These are phyloP conservation scores for Arthrocladium fulminans DNA, from an alignment of 2,329 filamentous ascomycete species.

Conservation along the genomic window DNA sequence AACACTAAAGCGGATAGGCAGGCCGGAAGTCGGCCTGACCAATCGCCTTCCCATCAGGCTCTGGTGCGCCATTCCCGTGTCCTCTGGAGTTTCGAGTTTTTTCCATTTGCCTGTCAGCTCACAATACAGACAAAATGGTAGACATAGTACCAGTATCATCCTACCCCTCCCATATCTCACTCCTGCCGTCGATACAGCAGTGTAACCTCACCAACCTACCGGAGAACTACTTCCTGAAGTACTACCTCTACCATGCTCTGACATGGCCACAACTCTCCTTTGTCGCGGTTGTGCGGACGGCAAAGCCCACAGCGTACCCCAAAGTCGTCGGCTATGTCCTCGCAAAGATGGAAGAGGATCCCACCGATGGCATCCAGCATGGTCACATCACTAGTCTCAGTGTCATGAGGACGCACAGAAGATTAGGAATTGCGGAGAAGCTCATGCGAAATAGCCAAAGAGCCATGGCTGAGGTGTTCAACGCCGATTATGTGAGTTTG, in stretches of 20 bases:
- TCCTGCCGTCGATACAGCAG: slow-evolving; percentile 82
- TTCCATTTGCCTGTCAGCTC: neutral
- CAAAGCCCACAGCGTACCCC: slow-evolving; percentile 76
- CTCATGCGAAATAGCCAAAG: slow-evolving; percentile 93
- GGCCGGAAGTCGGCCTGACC: too few relatives aligned
- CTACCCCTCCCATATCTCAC: slow-evolving; percentile 61
- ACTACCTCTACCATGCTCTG: slow-evolving; percentile 97
- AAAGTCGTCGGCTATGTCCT: slow-evolving; percentile 99
- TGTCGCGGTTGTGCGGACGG: slow-evolving; percentile 83
- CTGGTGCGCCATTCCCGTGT: too few relatives aligned
- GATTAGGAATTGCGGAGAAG: slow-evolving; percentile 90
- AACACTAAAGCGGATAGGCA: too few relatives aligned
- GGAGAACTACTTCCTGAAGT: slow-evolving; percentile 99
- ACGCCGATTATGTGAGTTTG: slow-evolving; percentile 84
- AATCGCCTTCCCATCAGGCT: neutral
- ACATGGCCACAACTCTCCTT: slow-evolving; percentile 97
- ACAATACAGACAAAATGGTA: slow-evolving; percentile 33
- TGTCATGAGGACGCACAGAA: slow-evolving; percentile 90
- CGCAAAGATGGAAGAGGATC: slow-evolving; percentile 99
- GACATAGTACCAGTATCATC: slow-evolving; percentile 41
- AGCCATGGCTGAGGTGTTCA: slow-evolving; percentile 93
- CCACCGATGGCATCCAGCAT: slow-evolving; percentile 78
- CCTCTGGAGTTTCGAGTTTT: neutral
- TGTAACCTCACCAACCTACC: slow-evolving; percentile 98
- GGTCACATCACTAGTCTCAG: slow-evolving; percentile 92